A percentile compares a stretch with the other conserved stretches of the same genome.
Conservation (phyloP, 78 protist species). For the Tieghemostelium lacteum region DNA sequence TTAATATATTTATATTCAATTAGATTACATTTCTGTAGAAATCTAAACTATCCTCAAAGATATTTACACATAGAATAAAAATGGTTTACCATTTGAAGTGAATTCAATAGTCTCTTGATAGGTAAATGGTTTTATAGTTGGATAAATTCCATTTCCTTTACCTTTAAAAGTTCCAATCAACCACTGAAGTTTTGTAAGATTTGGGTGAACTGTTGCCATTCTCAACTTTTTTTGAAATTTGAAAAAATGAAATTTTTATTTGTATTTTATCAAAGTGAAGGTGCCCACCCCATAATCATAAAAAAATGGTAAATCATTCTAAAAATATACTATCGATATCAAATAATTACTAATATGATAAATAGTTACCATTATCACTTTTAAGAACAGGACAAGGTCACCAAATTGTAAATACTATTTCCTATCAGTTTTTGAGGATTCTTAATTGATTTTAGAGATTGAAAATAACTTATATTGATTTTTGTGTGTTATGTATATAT, state of each 20-base stretch:
- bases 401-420: conserved; percentile 81
- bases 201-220: neutral
- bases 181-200: neutral
- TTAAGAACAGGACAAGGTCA: conserved; percentile 87
- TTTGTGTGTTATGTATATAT: neutral
- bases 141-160: conserved; percentile 17
- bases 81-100: conserved; percentile 47
- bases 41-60: too few species aligned
- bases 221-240: neutral
- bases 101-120: conserved; percentile 43
- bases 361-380: conserved; percentile 90
- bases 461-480: neutral
- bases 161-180: neutral
- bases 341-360: too few species aligned
- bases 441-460: neutral
- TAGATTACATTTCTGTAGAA: neutral
- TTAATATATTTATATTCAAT: neutral
- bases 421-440: neutral
- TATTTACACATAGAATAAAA: conserved; percentile 16
- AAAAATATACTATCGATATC: too few species aligned
- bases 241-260: too few species aligned
- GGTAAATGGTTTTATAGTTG: conserved; percentile 48
- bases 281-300: too few species aligned
- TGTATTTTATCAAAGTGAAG: too few species aligned
- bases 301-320: too few species aligned